Percentiles rank a stretch among this genome's conserved stretches.
Evolutionary conservation across 305 asterid genomes (phyloP).

Genomic region (Solanum hybrid): DNA sequence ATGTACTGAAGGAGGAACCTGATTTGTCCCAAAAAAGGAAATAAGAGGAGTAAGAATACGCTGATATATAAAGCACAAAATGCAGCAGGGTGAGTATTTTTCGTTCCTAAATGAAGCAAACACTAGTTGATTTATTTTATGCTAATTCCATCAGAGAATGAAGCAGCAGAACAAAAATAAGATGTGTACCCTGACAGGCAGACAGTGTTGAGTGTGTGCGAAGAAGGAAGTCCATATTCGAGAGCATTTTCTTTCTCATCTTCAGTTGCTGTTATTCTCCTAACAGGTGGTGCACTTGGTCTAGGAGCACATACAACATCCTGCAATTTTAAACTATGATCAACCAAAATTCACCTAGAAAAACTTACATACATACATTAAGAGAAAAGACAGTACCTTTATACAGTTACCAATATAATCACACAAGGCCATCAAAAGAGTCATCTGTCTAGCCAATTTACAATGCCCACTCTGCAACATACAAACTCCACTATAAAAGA

Average conservation of each 20-base stretch:
- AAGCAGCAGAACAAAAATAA: not conserved
- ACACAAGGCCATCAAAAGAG: slow-evolving; percentile 83
- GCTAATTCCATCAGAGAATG: not conserved
- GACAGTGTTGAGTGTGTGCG: slow-evolving; percentile 91
- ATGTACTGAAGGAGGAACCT: slow-evolving; percentile 76
- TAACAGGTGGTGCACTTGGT: slow-evolving; percentile 66
- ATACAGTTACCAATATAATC: slow-evolving; percentile 80
- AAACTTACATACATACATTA: not conserved
- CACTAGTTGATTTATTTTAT: not conserved
- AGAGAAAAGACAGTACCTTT: slow-evolving; percentile 41
- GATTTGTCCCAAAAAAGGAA: slow-evolving; percentile 12
- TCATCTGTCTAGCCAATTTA: slow-evolving; percentile 95
- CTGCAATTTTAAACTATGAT: slow-evolving; percentile 21
- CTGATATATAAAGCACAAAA: not conserved
- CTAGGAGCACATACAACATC: slow-evolving; percentile 88
- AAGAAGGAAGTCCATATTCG: slow-evolving; percentile 96
- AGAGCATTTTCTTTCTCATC: slow-evolving; percentile 90
- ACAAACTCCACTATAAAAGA: not conserved
- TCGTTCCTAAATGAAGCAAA: not conserved
- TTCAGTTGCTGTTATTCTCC: slow-evolving; percentile 72
- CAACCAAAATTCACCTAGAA: not conserved
- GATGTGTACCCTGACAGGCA: slow-evolving; percentile 78
- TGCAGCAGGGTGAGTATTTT: not conserved
- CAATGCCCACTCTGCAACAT: slow-evolving; percentile 74
- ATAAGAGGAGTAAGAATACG: not conserved